Base-by-base conservation (phyloP, 495 filamentous ascomycete genomes). In the Aspergillus indologenus region DNA sequence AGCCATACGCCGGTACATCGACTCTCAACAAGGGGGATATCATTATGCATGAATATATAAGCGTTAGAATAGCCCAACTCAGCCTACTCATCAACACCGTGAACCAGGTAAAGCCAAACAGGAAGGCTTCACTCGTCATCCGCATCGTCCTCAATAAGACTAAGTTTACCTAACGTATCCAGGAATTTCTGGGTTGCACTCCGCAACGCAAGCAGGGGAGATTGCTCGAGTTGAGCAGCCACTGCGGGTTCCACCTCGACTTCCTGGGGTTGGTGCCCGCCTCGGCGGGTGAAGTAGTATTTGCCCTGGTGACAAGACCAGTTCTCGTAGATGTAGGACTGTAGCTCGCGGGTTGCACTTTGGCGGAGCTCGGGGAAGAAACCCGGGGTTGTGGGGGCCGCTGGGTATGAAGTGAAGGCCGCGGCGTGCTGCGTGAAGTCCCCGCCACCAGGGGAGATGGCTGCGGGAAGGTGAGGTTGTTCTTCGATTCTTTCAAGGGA, bases 221-320 rank as follows among this genome's bases (percentile, higher is more conserved):
- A 52, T 47, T 63, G 45, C 20, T 71, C 68, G 6, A 74, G 23
- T 12, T 64, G 26, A 14, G 57, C 54, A 9, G 59, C 60, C 43
- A 70, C 29, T 3, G 60, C 56, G 18, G 68, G 56, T 23, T 74
- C 68, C 8, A 75, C 43, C 3, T 20, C 23, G 15, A 78, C 53
- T 56, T 76, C 73, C 63, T 71, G 75, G 0, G 69, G 66, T 20
- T 68, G 69, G 26, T 74, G 68, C 2, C 65, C 69, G 2, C 68
- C 66, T 34, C 69, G 71, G 6, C 73, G 73, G 29, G 69, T 73
- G 51, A 78, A 77, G 59, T 77, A 78, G 63, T 74, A 78, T 61
- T 67, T 74, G 0, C 63, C 65, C 9, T 71, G 59, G 43, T 78
- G 73, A 11, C 60, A 54, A 14, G 73, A 75, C 74, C 73, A 78